Percentiles rank a stretch among this genome's conserved stretches.
These are phyloP conservation scores for Torulaspora indica DNA, from an alignment of 805 yeast genomes.

Conservation along the genomic window DNA sequence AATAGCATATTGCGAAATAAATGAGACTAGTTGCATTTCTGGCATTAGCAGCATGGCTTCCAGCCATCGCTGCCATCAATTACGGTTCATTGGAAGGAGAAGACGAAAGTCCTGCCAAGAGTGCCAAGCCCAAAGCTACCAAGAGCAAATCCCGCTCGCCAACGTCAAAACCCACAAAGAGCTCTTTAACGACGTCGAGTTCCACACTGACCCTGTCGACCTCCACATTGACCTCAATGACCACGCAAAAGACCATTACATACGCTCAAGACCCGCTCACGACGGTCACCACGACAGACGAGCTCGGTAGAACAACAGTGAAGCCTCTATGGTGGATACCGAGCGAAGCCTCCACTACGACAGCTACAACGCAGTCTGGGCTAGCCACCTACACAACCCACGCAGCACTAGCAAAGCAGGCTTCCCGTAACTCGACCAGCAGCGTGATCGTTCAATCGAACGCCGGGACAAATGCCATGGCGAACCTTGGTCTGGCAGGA, in stretches of 20 bases:
- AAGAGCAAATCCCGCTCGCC: background rate
- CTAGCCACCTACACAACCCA: background rate
- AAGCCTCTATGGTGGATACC: constrained; percentile 21
- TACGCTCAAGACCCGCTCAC: constrained; percentile 20
- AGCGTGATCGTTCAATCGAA: constrained; percentile 16
- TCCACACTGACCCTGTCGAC: background rate
- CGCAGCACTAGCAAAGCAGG: background rate
- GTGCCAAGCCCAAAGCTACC: background rate
- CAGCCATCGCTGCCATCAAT: constrained; percentile 1
- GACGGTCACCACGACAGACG: constrained; percentile 23
- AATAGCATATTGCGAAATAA: no score
- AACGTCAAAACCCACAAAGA: background rate
- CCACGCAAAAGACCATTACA: background rate
- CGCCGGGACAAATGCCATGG: constrained; percentile 6
- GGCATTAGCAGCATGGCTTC: background rate
- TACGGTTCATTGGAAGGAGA: constrained; percentile 2
- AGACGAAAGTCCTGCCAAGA: background rate
- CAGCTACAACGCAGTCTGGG: background rate
- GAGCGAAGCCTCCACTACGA: background rate
- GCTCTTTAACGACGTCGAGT: no score
- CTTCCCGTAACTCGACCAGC: background rate
- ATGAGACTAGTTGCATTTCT: background rate
- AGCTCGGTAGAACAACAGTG: constrained; percentile 19
- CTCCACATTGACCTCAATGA: background rate
- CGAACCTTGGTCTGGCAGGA: constrained; percentile 15